Percentiles rank a stretch among this genome's conserved stretches.
Evolutionary conservation across 192 early-diverging fungal species (phyloP).

Genomic region (Coemansia asiatica): DNA sequence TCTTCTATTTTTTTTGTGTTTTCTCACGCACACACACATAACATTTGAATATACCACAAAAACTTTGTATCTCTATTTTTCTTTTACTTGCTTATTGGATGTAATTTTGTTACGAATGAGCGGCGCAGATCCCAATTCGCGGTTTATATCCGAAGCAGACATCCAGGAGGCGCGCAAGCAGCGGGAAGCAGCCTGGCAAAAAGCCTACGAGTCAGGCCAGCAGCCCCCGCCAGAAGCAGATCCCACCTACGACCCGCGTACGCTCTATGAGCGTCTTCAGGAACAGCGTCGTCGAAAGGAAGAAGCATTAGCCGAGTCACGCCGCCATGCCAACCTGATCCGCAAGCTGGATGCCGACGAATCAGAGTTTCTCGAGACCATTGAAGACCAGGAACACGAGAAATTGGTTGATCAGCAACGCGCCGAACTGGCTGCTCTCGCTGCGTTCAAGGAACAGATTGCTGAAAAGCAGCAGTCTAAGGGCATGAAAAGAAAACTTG

Average conservation of each 20-base stretch:
- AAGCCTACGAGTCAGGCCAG: constrained; percentile 28
- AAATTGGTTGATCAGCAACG: constrained; percentile 10
- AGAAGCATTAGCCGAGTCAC: constrained; percentile 62
- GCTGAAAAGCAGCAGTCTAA: constrained; percentile 12
- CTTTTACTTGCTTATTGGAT: background rate
- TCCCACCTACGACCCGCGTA: constrained; percentile 65
- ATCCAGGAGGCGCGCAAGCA: constrained; percentile 44
- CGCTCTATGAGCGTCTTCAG: constrained; percentile 72
- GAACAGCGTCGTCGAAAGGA: constrained; percentile 66
- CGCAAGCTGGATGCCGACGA: constrained; percentile 69
- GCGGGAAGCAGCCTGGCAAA: constrained; percentile 38
- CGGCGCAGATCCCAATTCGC: constrained; percentile 25
- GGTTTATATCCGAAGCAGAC: constrained; percentile 38
- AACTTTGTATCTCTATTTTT: background rate
- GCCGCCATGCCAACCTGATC: constrained; percentile 56
- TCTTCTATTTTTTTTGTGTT: too few species aligned
- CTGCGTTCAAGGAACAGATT: constrained; percentile 30
- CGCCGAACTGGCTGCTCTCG: constrained; percentile 19
- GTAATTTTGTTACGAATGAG: constrained; percentile 7
- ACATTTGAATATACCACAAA: too few species aligned
- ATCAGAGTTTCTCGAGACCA: constrained; percentile 63
- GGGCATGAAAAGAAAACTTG: background rate
- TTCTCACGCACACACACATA: too few species aligned
- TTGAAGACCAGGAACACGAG: constrained; percentile 48
- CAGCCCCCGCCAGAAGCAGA: background rate